These are phyloP conservation scores for Neopestalotiopsis sp. DNA, from an alignment of 2,329 filamentous ascomycete species.

Conservation along the genomic window DNA sequence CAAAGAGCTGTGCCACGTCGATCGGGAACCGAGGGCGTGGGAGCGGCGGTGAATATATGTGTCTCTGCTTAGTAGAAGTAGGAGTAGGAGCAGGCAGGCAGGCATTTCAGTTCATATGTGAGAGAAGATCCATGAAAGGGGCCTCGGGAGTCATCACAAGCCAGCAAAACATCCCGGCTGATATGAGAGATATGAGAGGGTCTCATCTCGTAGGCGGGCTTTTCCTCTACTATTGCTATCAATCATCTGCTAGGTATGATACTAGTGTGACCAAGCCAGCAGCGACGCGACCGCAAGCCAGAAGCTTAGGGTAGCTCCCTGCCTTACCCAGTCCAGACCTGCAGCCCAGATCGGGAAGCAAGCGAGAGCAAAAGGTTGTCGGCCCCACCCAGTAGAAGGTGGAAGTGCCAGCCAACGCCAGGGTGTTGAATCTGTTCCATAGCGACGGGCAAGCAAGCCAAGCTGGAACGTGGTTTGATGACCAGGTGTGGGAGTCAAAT, in stretches of 20 bases:
- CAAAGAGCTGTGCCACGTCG: conserved; percentile 1
- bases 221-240: background rate
- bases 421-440: conserved; percentile 10
- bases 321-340: background rate
- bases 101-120: background rate
- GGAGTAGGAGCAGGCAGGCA: background rate
- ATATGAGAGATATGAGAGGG: conserved; percentile 2
- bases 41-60: background rate
- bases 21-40: background rate
- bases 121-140: background rate
- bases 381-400: background rate
- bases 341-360: conserved; percentile 13
- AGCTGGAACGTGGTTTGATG: conserved; percentile 35
- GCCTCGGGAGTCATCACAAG: background rate
- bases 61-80: background rate
- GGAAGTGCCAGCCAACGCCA: background rate
- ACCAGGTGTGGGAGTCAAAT: conserved; percentile 22
- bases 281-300: background rate
- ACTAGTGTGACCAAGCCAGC: background rate
- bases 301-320: background rate
- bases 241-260: background rate
- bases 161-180: background rate
- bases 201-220: background rate
- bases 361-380: background rate
- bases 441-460: conserved; percentile 11